Evolutionary conservation across 1,139 yeast species (phyloP), one percentile per base, ranked within the genome.

Genomic region (Suhomyces bribrorum): DNA sequence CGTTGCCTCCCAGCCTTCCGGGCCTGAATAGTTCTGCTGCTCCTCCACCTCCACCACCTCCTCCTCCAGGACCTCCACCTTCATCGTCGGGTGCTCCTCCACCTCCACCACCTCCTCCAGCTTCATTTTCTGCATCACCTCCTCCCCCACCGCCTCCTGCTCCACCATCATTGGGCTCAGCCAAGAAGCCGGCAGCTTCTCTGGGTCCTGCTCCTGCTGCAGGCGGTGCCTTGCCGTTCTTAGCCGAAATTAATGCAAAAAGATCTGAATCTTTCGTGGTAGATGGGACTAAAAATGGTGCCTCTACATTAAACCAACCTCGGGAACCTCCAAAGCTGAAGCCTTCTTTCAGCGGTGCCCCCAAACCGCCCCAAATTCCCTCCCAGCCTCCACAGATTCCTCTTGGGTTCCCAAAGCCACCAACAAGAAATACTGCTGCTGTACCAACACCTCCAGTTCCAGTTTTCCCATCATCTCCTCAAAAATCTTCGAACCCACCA

Each of bases 221-320:
- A 9, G 60, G 59, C 1, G 65, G 67, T 2, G 68, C 64, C 0
- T 52, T 71, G 16, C 75, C 76, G 2, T 70, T 70, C 45, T 61
- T 70, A 24, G 69, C 70, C 2, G 64, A 70, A 43, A 70, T 71
- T 37, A 69, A 69, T 40, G 64, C 73, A 1, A 65, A 63, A 46
- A 55, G 76, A 46, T 57, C 54, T 38, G 73, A 71, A 9, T 29
- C 54, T 4, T 57, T 51, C 46, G 73, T 67, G 11, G 70, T 69
- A 2, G 73, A 66, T 41, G 70, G 62, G 2, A 35, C 48, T 17
- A 36, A 36, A 5, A 41, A 40, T 6, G 51, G 53, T 4, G 38
- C 56, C 29, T 45, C 59, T 1, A 49, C 47, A 7, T 16, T 8
- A 6, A 14, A 25, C 7, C 50, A 20, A 7, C 20, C 28, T 13